phyloP scores from a whole-genome alignment of 805 yeast species.

The Sugiyamaella marilandica region DNA sequence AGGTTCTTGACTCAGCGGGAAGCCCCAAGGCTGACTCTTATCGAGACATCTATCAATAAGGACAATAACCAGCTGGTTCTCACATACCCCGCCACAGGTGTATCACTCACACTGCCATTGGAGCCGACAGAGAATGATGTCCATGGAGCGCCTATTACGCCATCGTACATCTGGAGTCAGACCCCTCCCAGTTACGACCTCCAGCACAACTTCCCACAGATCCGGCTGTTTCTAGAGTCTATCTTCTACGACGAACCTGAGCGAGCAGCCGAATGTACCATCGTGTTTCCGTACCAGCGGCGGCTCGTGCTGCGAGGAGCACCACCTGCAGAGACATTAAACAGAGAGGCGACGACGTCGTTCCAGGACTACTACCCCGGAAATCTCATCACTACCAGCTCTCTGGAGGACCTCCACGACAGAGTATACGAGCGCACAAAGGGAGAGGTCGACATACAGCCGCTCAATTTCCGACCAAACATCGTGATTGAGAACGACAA shows the following conservation, averaged over 20 bases:
- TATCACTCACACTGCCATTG: constrained; percentile 18
- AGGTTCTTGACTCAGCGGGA: constrained; percentile 31
- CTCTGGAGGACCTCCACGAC: constrained; percentile 24
- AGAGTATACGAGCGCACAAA: constrained; percentile 20
- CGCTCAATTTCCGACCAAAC: constrained; percentile 32
- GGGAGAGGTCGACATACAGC: constrained; percentile 19
- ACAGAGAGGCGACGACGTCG: constrained; percentile 15
- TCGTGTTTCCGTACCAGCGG: constrained; percentile 24
- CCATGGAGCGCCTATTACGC: constrained; percentile 8
- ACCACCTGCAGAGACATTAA: constrained; percentile 14
- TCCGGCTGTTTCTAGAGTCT: constrained; percentile 12
- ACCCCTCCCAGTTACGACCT: constrained; percentile 25
- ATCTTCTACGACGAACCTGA: constrained; percentile 10
- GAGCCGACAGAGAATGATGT: constrained; percentile 10
- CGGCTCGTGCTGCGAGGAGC: constrained; percentile 21
- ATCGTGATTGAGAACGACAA: constrained; percentile 27
- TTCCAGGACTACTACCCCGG: constrained; percentile 34
- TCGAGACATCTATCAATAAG: constrained; percentile 20
- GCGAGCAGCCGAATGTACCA: constrained; percentile 13
- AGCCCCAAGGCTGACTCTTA: constrained; percentile 25
- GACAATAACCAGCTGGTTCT: constrained; percentile 14
- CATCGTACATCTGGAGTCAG: constrained; percentile 28
- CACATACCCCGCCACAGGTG: constrained; percentile 16
- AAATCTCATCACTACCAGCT: constrained; percentile 26
- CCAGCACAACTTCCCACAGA: constrained; percentile 19